Evolutionary conservation across 2,329 filamentous ascomycete species (phyloP).

Genomic region (Pleomassaria siparia): DNA sequence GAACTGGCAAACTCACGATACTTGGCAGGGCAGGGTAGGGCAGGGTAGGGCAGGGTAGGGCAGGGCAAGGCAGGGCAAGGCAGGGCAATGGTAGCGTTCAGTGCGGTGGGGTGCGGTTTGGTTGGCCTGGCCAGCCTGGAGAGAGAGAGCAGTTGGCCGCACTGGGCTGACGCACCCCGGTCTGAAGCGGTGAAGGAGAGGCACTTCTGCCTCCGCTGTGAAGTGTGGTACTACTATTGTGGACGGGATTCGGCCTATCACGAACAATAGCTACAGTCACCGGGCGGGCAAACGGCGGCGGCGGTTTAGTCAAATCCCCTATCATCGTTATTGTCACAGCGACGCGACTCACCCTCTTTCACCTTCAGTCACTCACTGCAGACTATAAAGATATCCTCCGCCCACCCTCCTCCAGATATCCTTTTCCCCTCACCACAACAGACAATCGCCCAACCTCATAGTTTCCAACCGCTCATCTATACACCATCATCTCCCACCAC

Average conservation of each 20-base stretch:
- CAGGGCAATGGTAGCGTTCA: too few species aligned
- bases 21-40: not conserved
- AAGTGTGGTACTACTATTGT: not conserved
- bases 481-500: not conserved
- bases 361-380: not conserved
- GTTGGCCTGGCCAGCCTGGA: not conserved
- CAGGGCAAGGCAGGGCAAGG: too few species aligned
- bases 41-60: too few species aligned
- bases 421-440: constrained; percentile 5
- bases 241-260: not conserved
- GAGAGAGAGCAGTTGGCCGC: not conserved
- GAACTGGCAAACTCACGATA: too few species aligned
- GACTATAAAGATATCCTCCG: constrained; percentile 13
- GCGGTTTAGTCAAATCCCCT: not conserved
- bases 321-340: not conserved
- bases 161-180: not conserved
- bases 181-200: not conserved
- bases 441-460: constrained; percentile 2
- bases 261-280: not conserved
- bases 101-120: too few species aligned
- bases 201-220: not conserved
- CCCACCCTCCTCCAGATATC: constrained; percentile 31
- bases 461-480: too few species aligned
- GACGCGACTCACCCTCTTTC: not conserved
- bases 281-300: not conserved